Conservation (phyloP, 1,139 yeast species). For the Pneumocystis sp. region DNA sequence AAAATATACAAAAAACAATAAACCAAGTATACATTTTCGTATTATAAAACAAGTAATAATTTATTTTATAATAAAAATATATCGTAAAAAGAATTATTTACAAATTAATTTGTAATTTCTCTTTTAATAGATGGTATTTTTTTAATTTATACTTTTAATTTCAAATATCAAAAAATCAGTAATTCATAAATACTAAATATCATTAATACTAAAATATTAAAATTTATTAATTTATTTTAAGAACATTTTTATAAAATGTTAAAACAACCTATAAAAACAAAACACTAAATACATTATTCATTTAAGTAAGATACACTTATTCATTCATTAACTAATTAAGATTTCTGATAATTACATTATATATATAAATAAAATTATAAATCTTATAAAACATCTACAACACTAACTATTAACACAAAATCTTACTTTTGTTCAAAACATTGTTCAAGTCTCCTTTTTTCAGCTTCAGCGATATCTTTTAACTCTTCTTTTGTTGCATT, state of each 20-base stretch:
- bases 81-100: too few species aligned
- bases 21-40: too few species aligned
- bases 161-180: neutral
- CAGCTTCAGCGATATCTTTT: slow-evolving; percentile 6
- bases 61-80: too few species aligned
- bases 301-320: neutral
- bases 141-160: too few species aligned
- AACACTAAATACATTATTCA: neutral
- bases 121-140: too few species aligned
- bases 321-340: neutral
- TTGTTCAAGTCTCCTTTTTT: slow-evolving; percentile 5
- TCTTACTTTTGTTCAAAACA: slow-evolving; percentile 2
- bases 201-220: neutral
- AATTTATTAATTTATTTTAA: too few species aligned
- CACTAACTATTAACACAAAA: neutral
- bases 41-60: too few species aligned
- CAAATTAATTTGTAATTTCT: too few species aligned
- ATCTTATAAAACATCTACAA: neutral
- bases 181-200: too few species aligned
- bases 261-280: neutral
- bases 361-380: neutral
- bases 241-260: too few species aligned
- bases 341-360: neutral
- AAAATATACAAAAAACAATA: too few species aligned
- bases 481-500: slow-evolving; percentile 7